A percentile compares a stretch with the other conserved stretches of the same genome.
phyloP scores from a whole-genome alignment of 2,329 filamentous ascomycete genomes.

The Xylariaceae sp. region DNA sequence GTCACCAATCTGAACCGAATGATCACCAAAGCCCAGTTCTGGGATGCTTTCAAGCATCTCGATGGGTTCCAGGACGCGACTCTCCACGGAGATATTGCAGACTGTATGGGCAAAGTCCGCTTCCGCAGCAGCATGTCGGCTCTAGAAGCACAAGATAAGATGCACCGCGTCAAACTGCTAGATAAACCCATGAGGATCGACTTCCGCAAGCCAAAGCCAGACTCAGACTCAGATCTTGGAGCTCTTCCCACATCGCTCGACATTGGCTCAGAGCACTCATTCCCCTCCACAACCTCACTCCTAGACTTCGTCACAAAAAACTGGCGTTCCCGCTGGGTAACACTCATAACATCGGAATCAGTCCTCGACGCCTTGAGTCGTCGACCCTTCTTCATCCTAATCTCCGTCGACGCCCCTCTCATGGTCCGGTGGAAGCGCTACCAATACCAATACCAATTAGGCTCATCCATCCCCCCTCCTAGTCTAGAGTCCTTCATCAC shows the following conservation, averaged over 20 bases:
- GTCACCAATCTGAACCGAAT: no score
- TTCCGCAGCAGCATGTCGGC: no score
- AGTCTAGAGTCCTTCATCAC: conserved; percentile 54
- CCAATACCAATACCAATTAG: conserved; percentile 39
- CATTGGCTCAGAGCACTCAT: conserved; percentile 1
- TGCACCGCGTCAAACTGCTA: no score
- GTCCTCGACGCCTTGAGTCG: conserved; percentile 71
- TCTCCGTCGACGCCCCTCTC: conserved; percentile 88
- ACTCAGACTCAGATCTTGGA: no score
- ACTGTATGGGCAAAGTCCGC: no score
- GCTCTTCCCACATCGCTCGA: not conserved
- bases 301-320: conserved; percentile 80
- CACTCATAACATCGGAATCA: conserved; percentile 69
- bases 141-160: no score
- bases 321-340: conserved; percentile 84
- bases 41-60: no score
- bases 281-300: conserved; percentile 52
- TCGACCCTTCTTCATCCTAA: conserved; percentile 86
- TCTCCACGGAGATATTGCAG: no score
- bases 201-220: no score
- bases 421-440: conserved; percentile 79
- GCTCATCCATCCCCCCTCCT: conserved; percentile 15
- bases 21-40: no score
- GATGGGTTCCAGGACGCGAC: no score
- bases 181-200: no score